phyloP scores from a whole-genome alignment of 257 asterid species.

The Solanum rostratum region DNA sequence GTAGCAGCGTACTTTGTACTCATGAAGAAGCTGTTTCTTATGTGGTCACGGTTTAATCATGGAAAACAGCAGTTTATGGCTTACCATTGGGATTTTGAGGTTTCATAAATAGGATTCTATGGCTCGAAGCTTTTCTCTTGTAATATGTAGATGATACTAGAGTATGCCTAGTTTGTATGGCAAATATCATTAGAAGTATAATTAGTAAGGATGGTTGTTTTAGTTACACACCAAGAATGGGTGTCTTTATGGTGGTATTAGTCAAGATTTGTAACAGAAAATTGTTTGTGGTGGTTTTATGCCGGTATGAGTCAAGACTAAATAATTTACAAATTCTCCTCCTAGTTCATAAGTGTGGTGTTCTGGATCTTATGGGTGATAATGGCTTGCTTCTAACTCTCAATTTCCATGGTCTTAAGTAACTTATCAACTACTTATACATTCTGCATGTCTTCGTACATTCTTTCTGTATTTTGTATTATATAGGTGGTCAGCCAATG shows the following conservation, averaged over 20 bases:
- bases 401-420: not conserved
- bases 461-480: not conserved
- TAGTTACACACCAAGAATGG: not conserved
- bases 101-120: not conserved
- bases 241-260: not conserved
- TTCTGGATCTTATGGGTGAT: not conserved
- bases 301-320: not conserved
- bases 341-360: not conserved
- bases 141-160: not conserved
- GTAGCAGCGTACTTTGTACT: not conserved
- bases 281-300: not conserved
- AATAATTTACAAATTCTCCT: not conserved
- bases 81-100: not conserved
- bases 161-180: not conserved
- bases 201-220: not conserved
- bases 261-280: not conserved
- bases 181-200: not conserved
- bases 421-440: not conserved
- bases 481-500: slow-evolving; percentile 69
- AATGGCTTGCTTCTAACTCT: not conserved
- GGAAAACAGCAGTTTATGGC: not conserved
- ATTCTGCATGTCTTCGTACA: not conserved
- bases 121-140: not conserved
- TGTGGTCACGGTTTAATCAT: not conserved
- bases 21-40: not conserved